phyloP scores from a whole-genome alignment of 2,329 filamentous ascomycete genomes.

The Trichophyton equinum region DNA sequence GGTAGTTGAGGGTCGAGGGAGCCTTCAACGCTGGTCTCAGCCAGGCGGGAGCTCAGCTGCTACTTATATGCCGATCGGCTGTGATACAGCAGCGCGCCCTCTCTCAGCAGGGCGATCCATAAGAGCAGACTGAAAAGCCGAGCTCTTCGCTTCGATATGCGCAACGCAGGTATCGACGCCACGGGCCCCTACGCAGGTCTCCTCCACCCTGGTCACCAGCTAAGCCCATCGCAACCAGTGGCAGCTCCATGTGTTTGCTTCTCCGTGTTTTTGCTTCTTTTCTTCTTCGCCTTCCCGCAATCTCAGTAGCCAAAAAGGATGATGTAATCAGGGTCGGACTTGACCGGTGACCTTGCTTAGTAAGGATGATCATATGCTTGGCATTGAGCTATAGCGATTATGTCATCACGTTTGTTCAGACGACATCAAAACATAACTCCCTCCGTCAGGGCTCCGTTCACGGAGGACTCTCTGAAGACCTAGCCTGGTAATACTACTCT shows the following conservation, averaged over 20 bases:
- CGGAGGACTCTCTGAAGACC: too few species aligned
- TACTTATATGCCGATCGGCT: not conserved
- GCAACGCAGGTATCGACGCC: not conserved
- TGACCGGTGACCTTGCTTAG: not conserved
- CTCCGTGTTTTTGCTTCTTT: not conserved
- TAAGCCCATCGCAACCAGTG: not conserved
- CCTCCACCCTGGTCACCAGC: not conserved
- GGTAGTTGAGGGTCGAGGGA: not conserved
- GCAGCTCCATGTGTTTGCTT: not conserved
- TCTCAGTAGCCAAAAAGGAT: too few species aligned
- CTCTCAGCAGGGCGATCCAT: not conserved
- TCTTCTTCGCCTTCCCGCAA: not conserved
- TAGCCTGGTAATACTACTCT: too few species aligned
- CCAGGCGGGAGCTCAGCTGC: not conserved
- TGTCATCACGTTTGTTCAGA: too few species aligned
- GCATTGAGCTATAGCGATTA: too few species aligned
- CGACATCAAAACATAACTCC: too few species aligned
- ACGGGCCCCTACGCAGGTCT: not conserved
- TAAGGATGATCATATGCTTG: too few species aligned
- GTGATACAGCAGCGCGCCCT: not conserved
- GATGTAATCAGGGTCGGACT: not conserved
- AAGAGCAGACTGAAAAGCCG: not conserved
- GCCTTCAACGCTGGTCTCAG: not conserved
- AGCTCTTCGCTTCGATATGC: not conserved
- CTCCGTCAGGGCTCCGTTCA: too few species aligned